These are phyloP conservation scores for Dactylellina parvicollis DNA, from an alignment of 2,329 filamentous ascomycete genomes.

Conservation along the genomic window DNA sequence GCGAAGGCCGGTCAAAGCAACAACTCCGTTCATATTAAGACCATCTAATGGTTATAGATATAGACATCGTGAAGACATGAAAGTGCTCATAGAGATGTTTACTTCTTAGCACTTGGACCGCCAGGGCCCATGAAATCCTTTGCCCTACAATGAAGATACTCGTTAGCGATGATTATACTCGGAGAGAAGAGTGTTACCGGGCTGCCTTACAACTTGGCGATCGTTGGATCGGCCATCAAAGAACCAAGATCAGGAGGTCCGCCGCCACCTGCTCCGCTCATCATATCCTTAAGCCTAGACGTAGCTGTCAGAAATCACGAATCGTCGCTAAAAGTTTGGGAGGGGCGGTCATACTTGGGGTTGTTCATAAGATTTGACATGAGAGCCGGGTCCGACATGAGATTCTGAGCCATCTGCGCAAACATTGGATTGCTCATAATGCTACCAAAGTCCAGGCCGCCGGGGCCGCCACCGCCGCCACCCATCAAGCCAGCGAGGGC, in stretches of 20 bases:
- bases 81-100: background rate
- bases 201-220: conserved; percentile 84
- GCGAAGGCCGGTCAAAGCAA: background rate
- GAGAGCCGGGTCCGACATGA: conserved; percentile 96
- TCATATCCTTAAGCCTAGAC: conserved; percentile 79
- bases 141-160: conserved; percentile 64
- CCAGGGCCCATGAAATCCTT: conserved; percentile 70
- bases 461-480: conserved; percentile 69
- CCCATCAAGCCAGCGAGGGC: conserved; percentile 78
- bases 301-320: conserved; percentile 2
- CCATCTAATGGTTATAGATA: conserved; percentile 33
- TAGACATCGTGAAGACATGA: conserved; percentile 23
- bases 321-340: background rate
- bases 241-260: conserved; percentile 88
- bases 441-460: conserved; percentile 84
- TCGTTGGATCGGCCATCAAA: conserved; percentile 90
- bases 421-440: conserved; percentile 99
- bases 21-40: conserved; percentile 37
- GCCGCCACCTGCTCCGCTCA: conserved; percentile 69
- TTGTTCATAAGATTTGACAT: conserved; percentile 95
- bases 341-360: conserved; percentile 66
- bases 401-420: conserved; percentile 91
- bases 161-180: conserved; percentile 39
- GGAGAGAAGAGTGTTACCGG: conserved; percentile 57
- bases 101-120: conserved; percentile 53